A percentile compares a stretch with the other conserved stretches of the same genome.
phyloP scores from a whole-genome alignment of 257 asterid species.

The Ligustrum vulgare region DNA sequence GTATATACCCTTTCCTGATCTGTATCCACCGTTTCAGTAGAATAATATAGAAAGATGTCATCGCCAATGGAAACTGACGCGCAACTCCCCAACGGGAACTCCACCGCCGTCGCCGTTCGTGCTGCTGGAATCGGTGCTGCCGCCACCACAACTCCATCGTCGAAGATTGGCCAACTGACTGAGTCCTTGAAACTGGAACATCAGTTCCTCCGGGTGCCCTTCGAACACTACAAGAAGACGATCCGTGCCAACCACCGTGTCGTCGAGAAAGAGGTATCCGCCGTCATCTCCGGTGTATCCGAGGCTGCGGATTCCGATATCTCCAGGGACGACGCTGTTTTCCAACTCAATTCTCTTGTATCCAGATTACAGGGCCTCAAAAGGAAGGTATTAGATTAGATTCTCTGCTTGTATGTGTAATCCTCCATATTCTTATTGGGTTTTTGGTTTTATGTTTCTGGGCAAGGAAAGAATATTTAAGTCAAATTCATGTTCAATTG shows the following conservation, averaged over 20 bases:
- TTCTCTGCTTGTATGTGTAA: background rate
- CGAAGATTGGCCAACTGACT: constrained; percentile 52
- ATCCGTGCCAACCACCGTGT: constrained; percentile 90
- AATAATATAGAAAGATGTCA: constrained; percentile 24
- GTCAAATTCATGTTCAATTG: background rate
- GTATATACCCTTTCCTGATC: too few relatives aligned
- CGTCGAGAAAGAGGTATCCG: constrained; percentile 80
- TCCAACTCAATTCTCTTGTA: constrained; percentile 70
- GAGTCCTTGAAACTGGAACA: constrained; percentile 86
- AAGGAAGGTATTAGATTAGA: constrained; percentile 58
- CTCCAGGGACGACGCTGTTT: constrained; percentile 69
- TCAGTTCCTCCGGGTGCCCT: constrained; percentile 94
- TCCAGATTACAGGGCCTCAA: constrained; percentile 90
- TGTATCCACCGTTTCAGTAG: background rate
- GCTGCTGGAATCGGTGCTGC: constrained; percentile 3
- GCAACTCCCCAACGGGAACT: constrained; percentile 47
- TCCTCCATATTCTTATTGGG: background rate
- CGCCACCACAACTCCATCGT: constrained; percentile 38
- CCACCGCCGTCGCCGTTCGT: constrained; percentile 21
- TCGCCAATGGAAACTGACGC: constrained; percentile 69
- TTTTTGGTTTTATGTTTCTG: background rate
- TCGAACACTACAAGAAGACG: constrained; percentile 90
- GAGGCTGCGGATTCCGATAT: constrained; percentile 54
- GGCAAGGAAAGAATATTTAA: background rate
- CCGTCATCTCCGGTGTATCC: constrained; percentile 61